Evolutionary conservation across 2,329 filamentous ascomycete species (phyloP).

Genomic region (Periconia macrospinosa): DNA sequence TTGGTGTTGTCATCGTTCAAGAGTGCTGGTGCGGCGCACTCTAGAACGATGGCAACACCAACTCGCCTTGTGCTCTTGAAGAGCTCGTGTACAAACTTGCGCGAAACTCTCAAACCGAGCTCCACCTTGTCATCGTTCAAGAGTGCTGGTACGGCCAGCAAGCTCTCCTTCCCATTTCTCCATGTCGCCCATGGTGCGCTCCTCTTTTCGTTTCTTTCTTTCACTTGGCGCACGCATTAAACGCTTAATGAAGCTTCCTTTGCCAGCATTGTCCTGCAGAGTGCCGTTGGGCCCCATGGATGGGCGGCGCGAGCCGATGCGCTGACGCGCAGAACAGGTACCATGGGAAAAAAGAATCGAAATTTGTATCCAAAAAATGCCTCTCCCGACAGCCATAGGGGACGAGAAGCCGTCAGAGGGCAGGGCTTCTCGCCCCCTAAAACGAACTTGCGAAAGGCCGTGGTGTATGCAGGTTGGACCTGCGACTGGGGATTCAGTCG

Average conservation of each 20-base stretch:
- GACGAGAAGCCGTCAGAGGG: too few relatives aligned
- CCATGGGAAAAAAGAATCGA: too few relatives aligned
- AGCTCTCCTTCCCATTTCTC: conserved; percentile 21
- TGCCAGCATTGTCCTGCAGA: conserved; percentile 34
- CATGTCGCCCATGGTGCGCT: conserved; percentile 32
- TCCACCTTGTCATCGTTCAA: conserved; percentile 37
- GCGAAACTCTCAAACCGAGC: too few relatives aligned
- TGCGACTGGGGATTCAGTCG: too few relatives aligned
- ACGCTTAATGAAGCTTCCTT: conserved; percentile 43
- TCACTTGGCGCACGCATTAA: conserved; percentile 51
- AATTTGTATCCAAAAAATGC: too few relatives aligned
- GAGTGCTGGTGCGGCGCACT: conserved; percentile 42
- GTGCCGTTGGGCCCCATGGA: conserved; percentile 31
- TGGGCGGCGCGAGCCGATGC: conserved; percentile 25
- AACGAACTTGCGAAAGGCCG: too few relatives aligned
- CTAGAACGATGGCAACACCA: too few relatives aligned
- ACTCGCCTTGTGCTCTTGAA: too few relatives aligned
- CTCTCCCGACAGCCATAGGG: too few relatives aligned
- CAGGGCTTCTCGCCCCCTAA: too few relatives aligned
- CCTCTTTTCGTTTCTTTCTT: conserved; percentile 40
- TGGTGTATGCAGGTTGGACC: too few relatives aligned
- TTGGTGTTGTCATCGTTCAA: conserved; percentile 30
- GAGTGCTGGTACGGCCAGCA: conserved; percentile 40
- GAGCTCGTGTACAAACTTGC: too few relatives aligned
- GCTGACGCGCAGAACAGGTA: conserved; percentile 1